phyloP scores from a whole-genome alignment of 2,329 filamentous ascomycete species.

The Pestalotiopsis sp. region DNA sequence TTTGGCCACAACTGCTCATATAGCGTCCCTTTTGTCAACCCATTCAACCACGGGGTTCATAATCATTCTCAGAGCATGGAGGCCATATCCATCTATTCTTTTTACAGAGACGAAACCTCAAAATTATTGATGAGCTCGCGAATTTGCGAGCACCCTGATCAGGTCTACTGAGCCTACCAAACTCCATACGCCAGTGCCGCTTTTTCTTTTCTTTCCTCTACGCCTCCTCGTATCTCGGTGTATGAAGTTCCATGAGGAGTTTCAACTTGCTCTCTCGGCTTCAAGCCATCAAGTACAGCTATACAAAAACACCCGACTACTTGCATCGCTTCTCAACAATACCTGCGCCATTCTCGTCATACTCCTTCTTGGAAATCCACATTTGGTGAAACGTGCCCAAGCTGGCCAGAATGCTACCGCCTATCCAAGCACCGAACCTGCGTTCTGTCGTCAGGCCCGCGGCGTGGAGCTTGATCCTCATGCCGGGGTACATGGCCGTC shows the following conservation, averaged over 20 bases:
- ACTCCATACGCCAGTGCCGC: constrained; percentile 4
- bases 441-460: constrained; percentile 85
- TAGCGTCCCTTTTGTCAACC: too few relatives aligned
- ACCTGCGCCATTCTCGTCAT: constrained; percentile 87
- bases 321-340: constrained; percentile 98
- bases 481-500: constrained; percentile 77
- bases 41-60: background rate
- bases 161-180: background rate
- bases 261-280: background rate
- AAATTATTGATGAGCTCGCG: background rate
- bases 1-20: too few relatives aligned
- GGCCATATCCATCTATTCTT: background rate
- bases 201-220: background rate
- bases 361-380: constrained; percentile 98
- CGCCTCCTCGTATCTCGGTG: background rate
- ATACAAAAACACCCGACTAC: constrained; percentile 42
- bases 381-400: constrained; percentile 98
- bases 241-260: background rate
- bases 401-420: constrained; percentile 92
- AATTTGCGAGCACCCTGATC: constrained; percentile 1
- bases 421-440: constrained; percentile 93
- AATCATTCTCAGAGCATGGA: background rate
- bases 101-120: background rate
- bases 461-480: constrained; percentile 86
- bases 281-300: background rate